A percentile compares a stretch with the other conserved stretches of the same genome.
These are phyloP conservation scores for Uronychia binucleata DNA, from an alignment of 73 alveolate species.

Conservation along the genomic window DNA sequence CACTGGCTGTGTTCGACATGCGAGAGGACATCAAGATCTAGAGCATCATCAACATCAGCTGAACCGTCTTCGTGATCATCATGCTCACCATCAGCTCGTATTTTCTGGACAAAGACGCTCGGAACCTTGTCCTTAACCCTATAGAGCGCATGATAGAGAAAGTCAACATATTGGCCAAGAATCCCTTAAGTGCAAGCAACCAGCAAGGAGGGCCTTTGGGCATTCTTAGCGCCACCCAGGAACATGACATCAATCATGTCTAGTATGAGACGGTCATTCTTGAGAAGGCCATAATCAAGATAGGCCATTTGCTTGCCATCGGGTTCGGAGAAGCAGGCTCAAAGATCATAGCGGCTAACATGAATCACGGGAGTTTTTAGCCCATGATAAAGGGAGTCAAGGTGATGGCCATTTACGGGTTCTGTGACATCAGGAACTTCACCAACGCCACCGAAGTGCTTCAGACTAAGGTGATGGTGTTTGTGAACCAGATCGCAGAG, in stretches of 20 bases:
- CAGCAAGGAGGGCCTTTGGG: constrained; percentile 43
- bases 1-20: not conserved
- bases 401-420: constrained; percentile 84
- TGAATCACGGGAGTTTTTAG: constrained; percentile 69
- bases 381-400: constrained; percentile 73
- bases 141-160: constrained; percentile 75
- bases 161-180: constrained; percentile 62
- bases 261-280: constrained; percentile 72
- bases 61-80: constrained; percentile 65
- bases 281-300: constrained; percentile 78
- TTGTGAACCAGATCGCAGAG: constrained; percentile 86
- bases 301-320: constrained; percentile 77
- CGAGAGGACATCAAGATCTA: not conserved
- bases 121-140: constrained; percentile 69
- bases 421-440: constrained; percentile 85
- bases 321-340: constrained; percentile 83
- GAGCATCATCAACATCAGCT: constrained; percentile 22
- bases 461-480: constrained; percentile 69
- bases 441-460: constrained; percentile 86
- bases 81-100: constrained; percentile 59
- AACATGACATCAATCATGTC: not conserved
- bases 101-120: constrained; percentile 62
- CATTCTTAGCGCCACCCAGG: not conserved
- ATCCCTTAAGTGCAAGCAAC: constrained; percentile 67
- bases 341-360: constrained; percentile 69